phyloP scores from a whole-genome alignment of 2,329 filamentous ascomycete genomes.

The Lithohypha guttulata region DNA sequence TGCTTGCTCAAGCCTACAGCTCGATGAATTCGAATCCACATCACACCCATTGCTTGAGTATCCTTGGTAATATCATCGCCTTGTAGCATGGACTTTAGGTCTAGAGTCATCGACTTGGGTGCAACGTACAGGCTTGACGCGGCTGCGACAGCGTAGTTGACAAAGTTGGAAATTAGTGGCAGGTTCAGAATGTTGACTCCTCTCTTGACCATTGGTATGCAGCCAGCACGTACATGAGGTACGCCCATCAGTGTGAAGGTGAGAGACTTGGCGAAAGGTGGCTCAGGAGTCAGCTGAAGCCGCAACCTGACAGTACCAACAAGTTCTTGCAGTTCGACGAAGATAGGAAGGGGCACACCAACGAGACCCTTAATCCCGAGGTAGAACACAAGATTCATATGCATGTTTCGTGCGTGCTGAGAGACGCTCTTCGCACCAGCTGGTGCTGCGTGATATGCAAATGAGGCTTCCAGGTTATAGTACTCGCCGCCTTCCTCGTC shows the following conservation, averaged over 20 bases:
- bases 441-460: conserved; percentile 83
- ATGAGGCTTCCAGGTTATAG: conserved; percentile 83
- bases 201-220: conserved; percentile 81
- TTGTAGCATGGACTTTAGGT: conserved; percentile 79
- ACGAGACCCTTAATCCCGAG: conserved; percentile 81
- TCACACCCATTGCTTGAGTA: conserved; percentile 70
- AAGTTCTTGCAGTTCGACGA: conserved; percentile 80
- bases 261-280: conserved; percentile 82
- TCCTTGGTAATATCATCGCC: conserved; percentile 87
- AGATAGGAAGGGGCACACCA: conserved; percentile 77
- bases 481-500: conserved; percentile 84
- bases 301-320: conserved; percentile 77
- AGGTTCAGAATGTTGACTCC: conserved; percentile 87
- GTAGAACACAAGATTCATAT: conserved; percentile 93
- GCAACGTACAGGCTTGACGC: conserved; percentile 86
- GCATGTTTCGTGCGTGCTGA: conserved; percentile 86
- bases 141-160: conserved; percentile 85
- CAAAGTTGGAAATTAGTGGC: conserved; percentile 88
- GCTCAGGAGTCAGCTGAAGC: conserved; percentile 75
- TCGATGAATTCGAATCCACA: conserved; percentile 86
- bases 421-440: conserved; percentile 49
- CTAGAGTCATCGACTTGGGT: conserved; percentile 85
- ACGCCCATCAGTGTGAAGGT: conserved; percentile 92
- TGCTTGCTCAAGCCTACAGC: conserved; percentile 84
- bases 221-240: conserved; percentile 79